Evolutionary conservation across 2,329 filamentous ascomycete genomes (phyloP).

Genomic region (Nothopassalora personata): DNA sequence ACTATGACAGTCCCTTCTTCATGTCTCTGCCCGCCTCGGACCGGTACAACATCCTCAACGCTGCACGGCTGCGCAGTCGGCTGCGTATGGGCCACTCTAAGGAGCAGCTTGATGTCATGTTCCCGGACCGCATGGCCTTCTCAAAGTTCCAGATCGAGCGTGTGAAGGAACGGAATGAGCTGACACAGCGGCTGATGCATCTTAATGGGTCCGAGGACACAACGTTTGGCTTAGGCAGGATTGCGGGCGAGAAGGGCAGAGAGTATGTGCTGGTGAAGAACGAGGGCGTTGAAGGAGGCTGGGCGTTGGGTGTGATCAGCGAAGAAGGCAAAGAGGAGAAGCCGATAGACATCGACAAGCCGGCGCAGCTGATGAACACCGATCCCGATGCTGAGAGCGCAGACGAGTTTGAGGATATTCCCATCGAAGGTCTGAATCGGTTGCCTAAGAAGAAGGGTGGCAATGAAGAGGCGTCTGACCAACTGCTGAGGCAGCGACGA

Average conservation of each 20-base stretch:
- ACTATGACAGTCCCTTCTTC: constrained; percentile 95
- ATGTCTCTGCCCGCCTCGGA: constrained; percentile 82
- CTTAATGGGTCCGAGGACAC: constrained; percentile 76
- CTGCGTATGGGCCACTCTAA: constrained; percentile 95
- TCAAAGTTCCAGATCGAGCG: constrained; percentile 94
- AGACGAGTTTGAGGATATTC: constrained; percentile 85
- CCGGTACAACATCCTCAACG: constrained; percentile 95
- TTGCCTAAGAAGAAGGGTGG: constrained; percentile 57
- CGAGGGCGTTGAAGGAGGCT: constrained; percentile 88
- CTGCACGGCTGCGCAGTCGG: constrained; percentile 78
- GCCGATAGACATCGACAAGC: constrained; percentile 82
- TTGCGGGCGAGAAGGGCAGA: constrained; percentile 79
- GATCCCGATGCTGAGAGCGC: constrained; percentile 55
- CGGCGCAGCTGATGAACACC: constrained; percentile 46
- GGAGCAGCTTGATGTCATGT: constrained; percentile 93
- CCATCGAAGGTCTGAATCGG: constrained; percentile 82
- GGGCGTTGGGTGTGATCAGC: constrained; percentile 89
- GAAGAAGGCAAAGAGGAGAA: constrained; percentile 76
- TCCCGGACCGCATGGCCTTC: constrained; percentile 95
- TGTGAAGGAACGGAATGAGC: constrained; percentile 84
- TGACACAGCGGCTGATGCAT: constrained; percentile 92
- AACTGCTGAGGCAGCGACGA: constrained; percentile 42
- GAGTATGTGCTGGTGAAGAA: constrained; percentile 98
- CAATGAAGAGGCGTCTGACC: constrained; percentile 20
- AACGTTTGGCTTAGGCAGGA: constrained; percentile 61